Base-by-base conservation (phyloP, 257 asterid genomes). In the Nicotiana otophora region DNA sequence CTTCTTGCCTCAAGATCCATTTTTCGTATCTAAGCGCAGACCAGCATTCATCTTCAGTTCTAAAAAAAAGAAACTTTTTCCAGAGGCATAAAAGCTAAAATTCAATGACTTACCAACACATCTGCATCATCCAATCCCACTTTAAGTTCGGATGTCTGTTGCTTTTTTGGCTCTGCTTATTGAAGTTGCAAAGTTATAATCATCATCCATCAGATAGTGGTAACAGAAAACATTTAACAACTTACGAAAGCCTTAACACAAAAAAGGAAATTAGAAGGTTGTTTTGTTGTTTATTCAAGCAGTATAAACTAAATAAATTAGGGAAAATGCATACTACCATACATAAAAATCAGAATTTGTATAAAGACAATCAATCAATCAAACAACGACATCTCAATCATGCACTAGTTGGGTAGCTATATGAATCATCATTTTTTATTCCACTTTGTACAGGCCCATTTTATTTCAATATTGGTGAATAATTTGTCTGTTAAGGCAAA, bases 1-100 rank as follows among this genome's bases (percentile, higher is more conserved):
- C 99, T 95, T 87, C 99, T 90, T 33, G 98, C 98, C 87, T 95
- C 99, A 12, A 95, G 97, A 85, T 93, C 98, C 99, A 95, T 92
- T 88, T 95, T 95, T 19, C 94, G 91, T 63, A 93, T 93, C 99
- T 95, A 81, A 86, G 10, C 5, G 54, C 83, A 81, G 82, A 81
- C 58, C 39, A 77, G 57, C 70, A 69, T 4, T 10, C 19, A 80
- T 80, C 5, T 63, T 75, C 76, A 82, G 31, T 84, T 33, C 74
- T 26, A 36, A 57, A 39, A 57, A 39, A 36, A 48, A 8, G 23
- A 26, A 7, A 16, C 1, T 74, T 10, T 78, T 65, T 15, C 6
- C 76, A 33, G 65, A 34, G 30, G 10, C 63, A 36, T 26, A 62
- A 48, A 30, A 63, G 10, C 23, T 42, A 79, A 53, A 81, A 63